Base-by-base conservation (phyloP, 1,139 yeast genomes). In the Taiozyma onychis region DNA sequence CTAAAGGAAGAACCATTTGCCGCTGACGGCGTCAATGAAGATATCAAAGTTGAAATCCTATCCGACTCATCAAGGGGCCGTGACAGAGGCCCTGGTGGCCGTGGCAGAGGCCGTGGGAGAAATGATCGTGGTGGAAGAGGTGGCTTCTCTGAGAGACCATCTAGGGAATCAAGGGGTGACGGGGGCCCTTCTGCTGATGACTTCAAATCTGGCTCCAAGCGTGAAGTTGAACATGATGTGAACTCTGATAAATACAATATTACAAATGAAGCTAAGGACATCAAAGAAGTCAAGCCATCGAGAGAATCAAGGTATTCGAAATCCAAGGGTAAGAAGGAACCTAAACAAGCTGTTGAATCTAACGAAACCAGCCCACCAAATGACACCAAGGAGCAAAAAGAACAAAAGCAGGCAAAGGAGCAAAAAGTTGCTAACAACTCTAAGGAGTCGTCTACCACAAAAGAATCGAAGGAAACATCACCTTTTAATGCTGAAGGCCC, bases 91-190 rank as follows among this genome's bases (percentile, higher is more conserved):
- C 26, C 49, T 32, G 48, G 49, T 18, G 48, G 50, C 35, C 50
- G 54, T 22, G 45, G 43, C 7, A 21, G 49, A 13, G 49, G 52
- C 7, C 28, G 52, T 39, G 44, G 48, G 13, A 44, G 49, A 34
- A 43, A 51, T 34, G 46, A 48, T 16, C 48, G 49, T 41, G 44
- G 44, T 13, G 45, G 44, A 14, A 44, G 49, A 30, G 35, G 41
- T 18, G 14, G 24, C 41, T 18, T 37, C 11, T 37, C 14, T 18
- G 41, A 37, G 6, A 37, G 24, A 21, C 14, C 24, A 10, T 21
- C 21, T 5, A 11, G 41, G 9, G 24, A 37, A 4, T 18, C 35
- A 14, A 32, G 35, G n/a, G 18, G 35, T 32, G 35, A 32, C 18
- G 18, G 18, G 18, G 18, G 2, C 18, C 18, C 18, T 18, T 18